Conservation (phyloP, 169 alveolate species). For the Babesia divergens region DNA sequence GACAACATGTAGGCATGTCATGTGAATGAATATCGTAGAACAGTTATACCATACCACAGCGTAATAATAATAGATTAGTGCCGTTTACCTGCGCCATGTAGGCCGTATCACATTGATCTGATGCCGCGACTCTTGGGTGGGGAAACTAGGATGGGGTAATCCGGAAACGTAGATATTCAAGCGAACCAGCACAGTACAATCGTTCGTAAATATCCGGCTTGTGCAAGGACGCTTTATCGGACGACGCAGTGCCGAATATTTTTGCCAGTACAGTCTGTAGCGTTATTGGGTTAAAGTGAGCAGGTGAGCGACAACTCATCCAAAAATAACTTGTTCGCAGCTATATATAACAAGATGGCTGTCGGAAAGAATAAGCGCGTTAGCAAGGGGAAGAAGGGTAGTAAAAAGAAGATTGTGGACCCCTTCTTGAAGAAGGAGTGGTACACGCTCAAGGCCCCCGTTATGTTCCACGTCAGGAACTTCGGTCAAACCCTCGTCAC, state of each 20-base stretch:
- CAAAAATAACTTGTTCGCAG: neutral
- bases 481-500: constrained; percentile 93
- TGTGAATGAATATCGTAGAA: too few species aligned
- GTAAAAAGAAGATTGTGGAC: constrained; percentile 94
- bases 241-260: neutral
- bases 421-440: constrained; percentile 95
- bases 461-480: constrained; percentile 88
- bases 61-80: too few species aligned
- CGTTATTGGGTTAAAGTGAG: constrained; percentile 5
- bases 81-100: too few species aligned
- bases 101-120: too few species aligned
- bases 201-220: neutral
- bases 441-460: constrained; percentile 94
- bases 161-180: neutral
- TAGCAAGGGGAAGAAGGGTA: constrained; percentile 96
- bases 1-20: too few species aligned
- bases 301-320: constrained; percentile 4
- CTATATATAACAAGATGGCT: constrained; percentile 81
- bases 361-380: constrained; percentile 95
- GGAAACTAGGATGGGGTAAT: constrained; percentile 38
- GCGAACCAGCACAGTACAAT: neutral
- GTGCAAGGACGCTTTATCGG: too few species aligned
- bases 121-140: too few species aligned
- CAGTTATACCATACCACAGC: too few species aligned
- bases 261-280: neutral